Percentiles rank a stretch among this genome's conserved stretches.
Conservation (phyloP, 306 rosid species). For the Dryas octopetala region DNA sequence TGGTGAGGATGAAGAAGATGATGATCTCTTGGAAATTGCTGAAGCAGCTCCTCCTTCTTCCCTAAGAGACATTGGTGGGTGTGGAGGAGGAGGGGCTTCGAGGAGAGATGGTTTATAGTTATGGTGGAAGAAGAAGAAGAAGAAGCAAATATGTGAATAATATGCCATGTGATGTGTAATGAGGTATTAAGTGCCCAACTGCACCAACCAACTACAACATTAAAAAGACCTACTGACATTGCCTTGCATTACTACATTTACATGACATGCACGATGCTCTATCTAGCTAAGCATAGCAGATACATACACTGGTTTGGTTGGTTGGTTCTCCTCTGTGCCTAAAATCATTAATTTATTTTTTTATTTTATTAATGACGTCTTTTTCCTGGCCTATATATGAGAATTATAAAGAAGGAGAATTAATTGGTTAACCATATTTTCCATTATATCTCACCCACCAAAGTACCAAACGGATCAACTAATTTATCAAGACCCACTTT, state of each 20-base stretch:
- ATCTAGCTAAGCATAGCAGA: too few species aligned
- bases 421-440: not conserved
- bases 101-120: not conserved
- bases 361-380: too few species aligned
- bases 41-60: constrained; percentile 28
- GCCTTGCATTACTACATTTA: too few species aligned
- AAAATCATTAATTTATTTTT: not conserved
- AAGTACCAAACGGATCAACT: not conserved
- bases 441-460: not conserved
- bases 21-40: constrained; percentile 3
- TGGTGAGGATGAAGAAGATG: too few species aligned
- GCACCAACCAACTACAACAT: not conserved
- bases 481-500: not conserved
- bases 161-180: too few species aligned
- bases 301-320: not conserved
- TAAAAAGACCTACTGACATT: too few species aligned
- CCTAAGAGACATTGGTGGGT: constrained; percentile 32
- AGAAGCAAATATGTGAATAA: too few species aligned
- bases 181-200: not conserved
- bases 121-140: not conserved
- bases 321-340: constrained; percentile 3
- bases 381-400: too few species aligned
- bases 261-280: too few species aligned
- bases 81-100: not conserved
- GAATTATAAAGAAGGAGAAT: too few species aligned